Evolutionary conservation across 768 basidiomycete genomes (phyloP).

Genomic region (Termitomyces sp.): DNA sequence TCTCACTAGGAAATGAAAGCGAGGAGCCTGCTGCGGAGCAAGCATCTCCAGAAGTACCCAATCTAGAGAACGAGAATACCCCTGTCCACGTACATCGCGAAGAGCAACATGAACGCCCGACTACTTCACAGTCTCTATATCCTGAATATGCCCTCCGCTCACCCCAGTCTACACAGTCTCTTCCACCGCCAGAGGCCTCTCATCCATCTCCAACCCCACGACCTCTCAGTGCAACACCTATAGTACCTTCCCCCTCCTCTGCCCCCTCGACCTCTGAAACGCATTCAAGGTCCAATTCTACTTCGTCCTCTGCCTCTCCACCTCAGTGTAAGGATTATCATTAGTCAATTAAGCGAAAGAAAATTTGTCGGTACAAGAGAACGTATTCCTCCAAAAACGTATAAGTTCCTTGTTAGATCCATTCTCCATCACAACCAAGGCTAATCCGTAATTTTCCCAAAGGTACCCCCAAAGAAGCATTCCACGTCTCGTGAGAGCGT

Average conservation of each 20-base stretch:
- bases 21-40: constrained; percentile 2
- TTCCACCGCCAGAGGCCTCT: constrained; percentile 15
- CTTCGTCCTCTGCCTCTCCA: constrained; percentile 24
- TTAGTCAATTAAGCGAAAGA: constrained; percentile 25
- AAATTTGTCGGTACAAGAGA: constrained; percentile 53
- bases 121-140: constrained; percentile 9
- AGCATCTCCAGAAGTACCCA: neutral
- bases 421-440: constrained; percentile 65
- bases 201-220: constrained; percentile 7
- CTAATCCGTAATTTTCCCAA: constrained; percentile 75
- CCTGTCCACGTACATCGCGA: constrained; percentile 26
- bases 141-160: constrained; percentile 7
- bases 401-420: constrained; percentile 63
- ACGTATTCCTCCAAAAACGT: constrained; percentile 60
- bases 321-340: neutral
- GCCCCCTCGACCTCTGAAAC: constrained; percentile 14
- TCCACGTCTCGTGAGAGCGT: constrained; percentile 45
- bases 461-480: constrained; percentile 83
- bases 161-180: constrained; percentile 18
- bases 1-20: constrained; percentile 28
- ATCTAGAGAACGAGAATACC: constrained; percentile 10
- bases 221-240: constrained; percentile 13
- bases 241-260: neutral
- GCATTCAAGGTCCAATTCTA: constrained; percentile 17
- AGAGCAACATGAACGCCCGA: constrained; percentile 2